phyloP scores from a whole-genome alignment of 306 rosid species.

The Acacia crassicarpa region DNA sequence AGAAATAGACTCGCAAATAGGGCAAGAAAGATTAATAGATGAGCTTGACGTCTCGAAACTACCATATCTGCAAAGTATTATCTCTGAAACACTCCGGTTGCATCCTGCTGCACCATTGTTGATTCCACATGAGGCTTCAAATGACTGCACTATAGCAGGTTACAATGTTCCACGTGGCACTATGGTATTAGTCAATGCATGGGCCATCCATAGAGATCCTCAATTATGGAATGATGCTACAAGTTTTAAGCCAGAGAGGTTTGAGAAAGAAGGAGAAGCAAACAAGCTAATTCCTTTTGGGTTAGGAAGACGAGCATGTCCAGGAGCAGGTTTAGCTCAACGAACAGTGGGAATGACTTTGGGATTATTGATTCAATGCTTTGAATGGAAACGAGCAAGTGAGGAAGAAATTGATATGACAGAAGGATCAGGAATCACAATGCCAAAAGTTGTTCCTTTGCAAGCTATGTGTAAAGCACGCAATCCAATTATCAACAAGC shows the following conservation, averaged over 20 bases:
- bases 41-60: background rate
- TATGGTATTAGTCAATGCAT: conserved; percentile 46
- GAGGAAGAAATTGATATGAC: conserved; percentile 43
- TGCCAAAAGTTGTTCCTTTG: too few relatives aligned
- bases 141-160: conserved; percentile 44
- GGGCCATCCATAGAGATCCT: conserved; percentile 64
- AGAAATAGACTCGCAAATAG: background rate
- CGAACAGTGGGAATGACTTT: conserved; percentile 36
- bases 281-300: conserved; percentile 52
- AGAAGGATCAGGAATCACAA: background rate
- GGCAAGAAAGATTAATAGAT: background rate
- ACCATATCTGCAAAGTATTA: background rate
- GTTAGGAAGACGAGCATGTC: conserved; percentile 51
- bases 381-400: conserved; percentile 43
- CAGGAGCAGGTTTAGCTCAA: conserved; percentile 45
- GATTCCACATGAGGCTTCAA: conserved; percentile 22
- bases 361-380: conserved; percentile 48
- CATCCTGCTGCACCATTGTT: background rate
- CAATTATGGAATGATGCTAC: conserved; percentile 36
- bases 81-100: background rate
- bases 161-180: conserved; percentile 45
- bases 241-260: conserved; percentile 52
- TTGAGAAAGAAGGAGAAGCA: conserved; percentile 27
- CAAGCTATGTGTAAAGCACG: too few relatives aligned
- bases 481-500: too few relatives aligned